phyloP scores from a whole-genome alignment of 176 grass and related monocot genomes.

The Triticum turgidum region DNA sequence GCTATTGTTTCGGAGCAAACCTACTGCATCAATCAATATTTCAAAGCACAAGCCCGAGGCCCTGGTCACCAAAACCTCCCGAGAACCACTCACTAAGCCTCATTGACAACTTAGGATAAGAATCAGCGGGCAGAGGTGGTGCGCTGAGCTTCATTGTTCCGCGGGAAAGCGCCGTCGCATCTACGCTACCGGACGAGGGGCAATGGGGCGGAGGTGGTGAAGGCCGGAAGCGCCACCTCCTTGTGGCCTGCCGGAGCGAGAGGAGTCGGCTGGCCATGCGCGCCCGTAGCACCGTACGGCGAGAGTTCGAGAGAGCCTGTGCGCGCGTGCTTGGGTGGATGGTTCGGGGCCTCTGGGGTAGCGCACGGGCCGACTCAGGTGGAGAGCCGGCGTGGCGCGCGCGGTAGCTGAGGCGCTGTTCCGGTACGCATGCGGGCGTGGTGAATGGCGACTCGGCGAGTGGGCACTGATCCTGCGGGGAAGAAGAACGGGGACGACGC shows the following conservation, averaged over 20 bases:
- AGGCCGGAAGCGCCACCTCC: not conserved
- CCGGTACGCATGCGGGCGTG: not conserved
- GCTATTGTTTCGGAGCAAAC: not conserved
- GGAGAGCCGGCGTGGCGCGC: not conserved
- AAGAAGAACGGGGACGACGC: not conserved
- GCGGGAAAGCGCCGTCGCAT: not conserved
- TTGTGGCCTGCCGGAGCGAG: slow-evolving; percentile 12
- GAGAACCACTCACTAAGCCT: not conserved
- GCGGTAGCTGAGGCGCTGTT: not conserved
- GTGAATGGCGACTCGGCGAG: not conserved
- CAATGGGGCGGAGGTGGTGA: not conserved
- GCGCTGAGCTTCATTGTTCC: not conserved
- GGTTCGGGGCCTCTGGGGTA: not conserved
- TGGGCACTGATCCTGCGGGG: not conserved
- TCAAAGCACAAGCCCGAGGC: not conserved
- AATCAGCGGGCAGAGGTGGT: not conserved
- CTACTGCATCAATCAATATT: not conserved
- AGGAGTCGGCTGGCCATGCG: slow-evolving; percentile 35
- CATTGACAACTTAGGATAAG: not conserved
- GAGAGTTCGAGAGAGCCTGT: not conserved
- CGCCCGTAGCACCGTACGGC: not conserved
- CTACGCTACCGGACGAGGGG: not conserved
- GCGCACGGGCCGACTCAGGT: no score
- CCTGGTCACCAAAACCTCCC: not conserved
- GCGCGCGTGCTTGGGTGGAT: not conserved